These are phyloP conservation scores for Arthrobotrys pseudoclavata DNA, from an alignment of 2,329 filamentous ascomycete genomes.

Conservation along the genomic window DNA sequence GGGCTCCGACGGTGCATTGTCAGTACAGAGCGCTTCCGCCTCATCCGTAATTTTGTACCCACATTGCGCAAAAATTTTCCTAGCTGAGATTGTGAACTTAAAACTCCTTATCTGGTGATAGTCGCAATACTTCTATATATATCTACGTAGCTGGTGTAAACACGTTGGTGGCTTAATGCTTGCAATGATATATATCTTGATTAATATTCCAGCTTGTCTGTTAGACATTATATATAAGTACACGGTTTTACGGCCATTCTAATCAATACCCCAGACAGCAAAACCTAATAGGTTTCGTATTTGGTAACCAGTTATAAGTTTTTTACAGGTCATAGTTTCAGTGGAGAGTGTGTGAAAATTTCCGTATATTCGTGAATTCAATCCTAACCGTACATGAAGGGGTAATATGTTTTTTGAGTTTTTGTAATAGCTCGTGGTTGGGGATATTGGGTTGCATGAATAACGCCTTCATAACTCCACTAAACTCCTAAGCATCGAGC, in stretches of 20 bases:
- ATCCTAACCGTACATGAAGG: constrained; percentile 32
- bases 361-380: constrained; percentile 20
- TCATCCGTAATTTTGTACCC: neutral
- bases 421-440: constrained; percentile 4
- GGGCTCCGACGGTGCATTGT: neutral
- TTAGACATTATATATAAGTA: too few species aligned
- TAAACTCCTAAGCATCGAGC: constrained; percentile 18
- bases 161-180: neutral
- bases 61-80: neutral
- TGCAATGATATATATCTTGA: too few species aligned
- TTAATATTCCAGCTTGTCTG: neutral
- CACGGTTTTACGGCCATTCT: too few species aligned
- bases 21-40: neutral
- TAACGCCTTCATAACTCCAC: constrained; percentile 46
- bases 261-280: too few species aligned
- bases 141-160: neutral
- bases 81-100: neutral
- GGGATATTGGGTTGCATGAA: constrained; percentile 11
- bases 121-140: neutral
- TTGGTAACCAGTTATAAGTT: too few species aligned
- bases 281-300: too few species aligned
- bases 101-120: neutral
- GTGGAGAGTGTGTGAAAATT: neutral
- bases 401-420: constrained; percentile 11
- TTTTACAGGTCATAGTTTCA: neutral